Base-by-base conservation (phyloP, 495 filamentous ascomycete genomes). In the Hyaloscypha hepaticicola region DNA sequence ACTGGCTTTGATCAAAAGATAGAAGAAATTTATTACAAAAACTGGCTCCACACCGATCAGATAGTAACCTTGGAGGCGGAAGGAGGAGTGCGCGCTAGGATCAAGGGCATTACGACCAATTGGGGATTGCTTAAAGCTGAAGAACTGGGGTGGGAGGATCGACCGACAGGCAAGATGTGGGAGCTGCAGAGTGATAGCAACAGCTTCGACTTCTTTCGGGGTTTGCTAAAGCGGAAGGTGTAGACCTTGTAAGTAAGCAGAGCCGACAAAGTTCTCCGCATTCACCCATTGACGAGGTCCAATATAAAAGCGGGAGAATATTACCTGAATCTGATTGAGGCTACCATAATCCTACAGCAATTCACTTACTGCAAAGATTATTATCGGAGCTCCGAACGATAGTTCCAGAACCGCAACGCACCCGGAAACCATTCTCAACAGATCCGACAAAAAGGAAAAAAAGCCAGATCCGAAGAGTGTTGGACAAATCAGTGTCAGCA, bases 161-260 rank as follows among this genome's bases (percentile, higher is more conserved):
- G 86, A 64, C 73, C 79, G 1, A 97, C 91, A 11, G 93, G 94
- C 1, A 88, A 83, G 74, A 79, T 89, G 50, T 93, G 87, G 82
- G 85, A 88, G 72, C 77, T 99, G 75, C 93, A 97, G 79, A 97
- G 90, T 75, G 95, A 99, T 70, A 92, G 92, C 72, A 99, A 99
- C 71, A 96, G 92, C 77, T 99, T 99, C 79, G 96, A 99, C 78
- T 99, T 97, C 77, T 94, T 97, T 75, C 88, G 82, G 72, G 95
- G 95, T 0, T 73, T 99, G 75, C 76, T 99, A 55, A 92, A 85
- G 82, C 83, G 88, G 72, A 97, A 95, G 81, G 73, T 89, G 8
- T 92, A 67, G 57, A 22, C 5, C 45, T 5, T 5, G 5, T 34
- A 12, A 34, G 12, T 34, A 12, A 5, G 12, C 12, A 5, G 31